Percentiles rank a stretch among this genome's conserved stretches.
Evolutionary conservation across 192 early-diverging fungal species (phyloP).

Genomic region (Gaertneriomyces semiglobifer): DNA sequence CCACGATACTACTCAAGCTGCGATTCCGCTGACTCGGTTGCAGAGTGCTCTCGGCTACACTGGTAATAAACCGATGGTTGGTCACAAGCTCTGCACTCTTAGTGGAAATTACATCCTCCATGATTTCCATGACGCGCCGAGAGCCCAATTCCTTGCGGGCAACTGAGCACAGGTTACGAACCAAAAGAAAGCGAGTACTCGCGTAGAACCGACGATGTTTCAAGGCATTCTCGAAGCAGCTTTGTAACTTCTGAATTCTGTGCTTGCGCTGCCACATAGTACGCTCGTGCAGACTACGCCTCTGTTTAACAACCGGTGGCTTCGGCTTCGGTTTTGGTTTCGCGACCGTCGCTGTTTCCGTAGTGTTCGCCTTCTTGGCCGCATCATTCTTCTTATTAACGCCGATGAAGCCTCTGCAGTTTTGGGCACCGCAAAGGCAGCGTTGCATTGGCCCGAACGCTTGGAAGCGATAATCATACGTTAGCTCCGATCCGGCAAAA

Average conservation of each 20-base stretch:
- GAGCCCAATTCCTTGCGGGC: constrained; percentile 4
- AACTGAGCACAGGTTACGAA: constrained; percentile 15
- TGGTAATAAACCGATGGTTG: background rate
- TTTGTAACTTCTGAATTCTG: background rate
- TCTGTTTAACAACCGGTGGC: background rate
- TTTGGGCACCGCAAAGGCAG: constrained; percentile 66
- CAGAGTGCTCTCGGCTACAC: background rate
- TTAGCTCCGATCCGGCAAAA: constrained; percentile 60
- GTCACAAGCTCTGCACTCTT: background rate
- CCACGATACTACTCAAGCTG: background rate
- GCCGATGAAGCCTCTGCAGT: constrained; percentile 53
- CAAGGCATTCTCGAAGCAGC: constrained; percentile 17
- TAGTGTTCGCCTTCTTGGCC: background rate
- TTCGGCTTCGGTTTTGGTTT: constrained; percentile 6
- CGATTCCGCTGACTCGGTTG: background rate
- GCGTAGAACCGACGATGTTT: constrained; percentile 20
- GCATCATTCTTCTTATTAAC: constrained; percentile 19
- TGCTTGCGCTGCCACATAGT: constrained; percentile 1
- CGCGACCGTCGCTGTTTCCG: background rate
- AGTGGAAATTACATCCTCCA: too few species aligned
- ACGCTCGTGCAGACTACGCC: background rate
- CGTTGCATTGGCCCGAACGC: constrained; percentile 62
- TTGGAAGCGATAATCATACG: constrained; percentile 84
- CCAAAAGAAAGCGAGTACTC: constrained; percentile 16
- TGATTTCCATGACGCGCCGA: background rate